phyloP scores from a whole-genome alignment of 345 rosid genomes.

The Citropsis articulata region DNA sequence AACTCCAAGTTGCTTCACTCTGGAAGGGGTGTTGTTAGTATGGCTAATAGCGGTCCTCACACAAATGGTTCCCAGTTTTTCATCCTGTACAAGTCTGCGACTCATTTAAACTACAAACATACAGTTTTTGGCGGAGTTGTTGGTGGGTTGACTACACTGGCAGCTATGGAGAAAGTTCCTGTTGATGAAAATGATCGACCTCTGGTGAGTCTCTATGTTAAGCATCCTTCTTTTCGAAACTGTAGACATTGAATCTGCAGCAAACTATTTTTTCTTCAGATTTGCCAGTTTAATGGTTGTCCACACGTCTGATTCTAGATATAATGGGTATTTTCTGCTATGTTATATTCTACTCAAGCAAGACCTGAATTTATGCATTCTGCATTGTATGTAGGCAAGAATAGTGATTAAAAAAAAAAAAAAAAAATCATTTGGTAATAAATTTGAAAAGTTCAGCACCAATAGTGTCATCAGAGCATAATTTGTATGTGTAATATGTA shows the following conservation, averaged over 20 bases:
- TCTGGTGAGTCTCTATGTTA: slow-evolving; percentile 47
- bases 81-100: slow-evolving; percentile 96
- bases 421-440: not conserved
- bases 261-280: not conserved
- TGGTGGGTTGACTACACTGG: slow-evolving; percentile 79
- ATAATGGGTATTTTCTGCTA: not conserved
- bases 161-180: slow-evolving; percentile 89
- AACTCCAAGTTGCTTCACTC: slow-evolving; percentile 91
- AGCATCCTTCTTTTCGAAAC: not conserved
- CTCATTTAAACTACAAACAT: slow-evolving; percentile 88
- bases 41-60: slow-evolving; percentile 99
- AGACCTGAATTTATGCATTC: not conserved
- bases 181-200: slow-evolving; percentile 83
- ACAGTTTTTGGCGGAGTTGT: slow-evolving; percentile 93
- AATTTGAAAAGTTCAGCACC: not conserved
- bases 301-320: not conserved
- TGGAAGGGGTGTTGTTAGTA: slow-evolving; percentile 92
- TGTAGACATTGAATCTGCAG: not conserved
- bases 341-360: not conserved
- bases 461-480: not conserved
- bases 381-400: not conserved
- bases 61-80: slow-evolving; percentile 97
- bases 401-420: not conserved
- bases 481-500: not conserved
- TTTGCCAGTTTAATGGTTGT: not conserved